These are phyloP conservation scores for Cyanidiococcus yangmingshanensis DNA, from an alignment of 23 red algal species.

Conservation along the genomic window DNA sequence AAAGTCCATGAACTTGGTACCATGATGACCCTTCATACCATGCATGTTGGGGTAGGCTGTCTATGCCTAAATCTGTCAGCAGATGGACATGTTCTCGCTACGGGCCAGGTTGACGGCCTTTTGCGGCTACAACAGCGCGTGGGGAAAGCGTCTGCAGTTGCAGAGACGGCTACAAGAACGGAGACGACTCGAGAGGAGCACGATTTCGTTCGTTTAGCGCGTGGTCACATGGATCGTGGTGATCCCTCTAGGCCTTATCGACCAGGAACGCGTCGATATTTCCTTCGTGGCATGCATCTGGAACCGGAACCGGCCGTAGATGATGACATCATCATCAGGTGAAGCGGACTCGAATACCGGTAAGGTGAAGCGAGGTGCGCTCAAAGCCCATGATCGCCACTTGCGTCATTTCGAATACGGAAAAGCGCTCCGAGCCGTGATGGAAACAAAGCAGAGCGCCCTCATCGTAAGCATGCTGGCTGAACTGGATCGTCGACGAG, in stretches of 20 bases:
- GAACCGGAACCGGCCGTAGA: not conserved
- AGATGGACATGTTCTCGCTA: conserved; percentile 49
- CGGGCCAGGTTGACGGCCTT: conserved; percentile 53
- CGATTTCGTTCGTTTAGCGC: not conserved
- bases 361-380: conserved; percentile 3
- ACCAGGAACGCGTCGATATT: conserved; percentile 22
- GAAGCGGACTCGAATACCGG: conserved; percentile 6
- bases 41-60: conserved; percentile 36
- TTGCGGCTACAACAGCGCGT: conserved; percentile 31
- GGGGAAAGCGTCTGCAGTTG: not conserved
- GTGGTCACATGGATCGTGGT: conserved; percentile 1
- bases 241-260: conserved; percentile 1
- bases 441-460: conserved; percentile 35
- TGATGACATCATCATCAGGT: conserved; percentile 9
- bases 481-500: conserved; percentile 49
- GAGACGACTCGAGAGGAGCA: not conserved
- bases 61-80: conserved; percentile 37
- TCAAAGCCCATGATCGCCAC: conserved; percentile 33
- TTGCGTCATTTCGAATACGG: conserved; percentile 46
- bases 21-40: conserved; percentile 32
- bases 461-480: conserved; percentile 58
- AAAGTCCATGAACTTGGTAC: conserved; percentile 57
- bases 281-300: conserved; percentile 13
- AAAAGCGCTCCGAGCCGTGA: conserved; percentile 38
- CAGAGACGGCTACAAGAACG: not conserved